Conservation (phyloP, 306 rosid species). For the Boehmeria nivea region DNA sequence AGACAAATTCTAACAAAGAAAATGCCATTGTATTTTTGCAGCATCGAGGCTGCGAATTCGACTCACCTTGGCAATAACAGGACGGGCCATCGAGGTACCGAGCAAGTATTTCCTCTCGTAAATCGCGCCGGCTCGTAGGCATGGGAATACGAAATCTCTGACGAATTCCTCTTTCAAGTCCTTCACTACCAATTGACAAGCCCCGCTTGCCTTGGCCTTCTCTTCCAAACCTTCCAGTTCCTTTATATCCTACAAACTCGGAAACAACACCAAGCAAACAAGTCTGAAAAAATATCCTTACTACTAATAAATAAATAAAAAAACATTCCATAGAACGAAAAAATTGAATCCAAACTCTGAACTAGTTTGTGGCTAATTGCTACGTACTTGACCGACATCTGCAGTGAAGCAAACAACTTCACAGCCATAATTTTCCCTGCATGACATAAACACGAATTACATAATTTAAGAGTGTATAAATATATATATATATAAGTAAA, state of each 20-base stretch:
- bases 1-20: neutral
- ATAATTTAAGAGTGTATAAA: no score
- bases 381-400: conserved; percentile 73
- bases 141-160: conserved; percentile 64
- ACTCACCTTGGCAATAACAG: conserved; percentile 54
- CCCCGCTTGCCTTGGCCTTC: conserved; percentile 85
- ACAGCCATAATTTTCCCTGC: conserved; percentile 84
- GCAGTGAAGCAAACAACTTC: conserved; percentile 87
- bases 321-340: neutral
- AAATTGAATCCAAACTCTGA: neutral
- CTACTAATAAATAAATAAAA: neutral
- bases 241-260: conserved; percentile 39
- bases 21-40: neutral
- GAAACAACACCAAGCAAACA: neutral
- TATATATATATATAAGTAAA: neutral
- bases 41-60: no score
- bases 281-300: neutral
- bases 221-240: conserved; percentile 73
- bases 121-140: conserved; percentile 74
- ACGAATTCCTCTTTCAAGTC: conserved; percentile 79
- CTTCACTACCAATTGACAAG: conserved; percentile 67
- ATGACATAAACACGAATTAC: neutral
- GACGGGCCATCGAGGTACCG: conserved; percentile 90
- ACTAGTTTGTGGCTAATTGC: neutral
- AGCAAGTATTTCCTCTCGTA: conserved; percentile 84